Percentiles rank a stretch among this genome's conserved stretches.
phyloP scores from a whole-genome alignment of 73 alveolate genomes.

The Uronychia setigera region DNA sequence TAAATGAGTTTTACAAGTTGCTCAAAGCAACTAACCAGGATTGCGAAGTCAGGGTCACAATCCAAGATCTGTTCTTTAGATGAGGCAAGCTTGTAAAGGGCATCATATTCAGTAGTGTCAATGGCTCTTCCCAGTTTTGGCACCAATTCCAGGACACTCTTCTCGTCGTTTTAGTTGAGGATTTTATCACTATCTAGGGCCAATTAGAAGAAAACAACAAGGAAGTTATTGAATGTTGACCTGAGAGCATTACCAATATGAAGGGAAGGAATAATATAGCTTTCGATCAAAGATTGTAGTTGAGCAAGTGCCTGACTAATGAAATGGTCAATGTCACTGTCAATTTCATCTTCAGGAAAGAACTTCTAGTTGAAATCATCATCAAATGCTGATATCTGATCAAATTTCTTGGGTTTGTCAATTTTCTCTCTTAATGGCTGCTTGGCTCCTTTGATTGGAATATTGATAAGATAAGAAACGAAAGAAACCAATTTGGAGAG shows the following conservation, averaged over 20 bases:
- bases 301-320: background rate
- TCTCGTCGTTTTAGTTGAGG: background rate
- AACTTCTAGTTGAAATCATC: background rate
- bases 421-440: background rate
- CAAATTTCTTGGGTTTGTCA: background rate
- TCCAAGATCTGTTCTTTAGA: background rate
- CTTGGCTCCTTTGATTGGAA: background rate
- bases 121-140: background rate
- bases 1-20: background rate
- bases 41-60: background rate
- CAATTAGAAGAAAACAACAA: background rate
- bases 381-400: background rate
- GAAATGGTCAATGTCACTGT: background rate
- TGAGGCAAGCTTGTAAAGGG: background rate
- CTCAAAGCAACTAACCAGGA: background rate
- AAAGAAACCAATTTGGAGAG: background rate
- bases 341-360: background rate
- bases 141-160: background rate
- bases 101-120: background rate
- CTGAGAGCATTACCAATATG: background rate
- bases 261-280: background rate
- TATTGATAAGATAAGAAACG: background rate
- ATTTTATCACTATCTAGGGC: background rate
- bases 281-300: background rate
- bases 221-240: background rate